A percentile compares a stretch with the other conserved stretches of the same genome.
Conservation (phyloP, 2,329 filamentous ascomycete species). For the Cercospora berteroae region DNA sequence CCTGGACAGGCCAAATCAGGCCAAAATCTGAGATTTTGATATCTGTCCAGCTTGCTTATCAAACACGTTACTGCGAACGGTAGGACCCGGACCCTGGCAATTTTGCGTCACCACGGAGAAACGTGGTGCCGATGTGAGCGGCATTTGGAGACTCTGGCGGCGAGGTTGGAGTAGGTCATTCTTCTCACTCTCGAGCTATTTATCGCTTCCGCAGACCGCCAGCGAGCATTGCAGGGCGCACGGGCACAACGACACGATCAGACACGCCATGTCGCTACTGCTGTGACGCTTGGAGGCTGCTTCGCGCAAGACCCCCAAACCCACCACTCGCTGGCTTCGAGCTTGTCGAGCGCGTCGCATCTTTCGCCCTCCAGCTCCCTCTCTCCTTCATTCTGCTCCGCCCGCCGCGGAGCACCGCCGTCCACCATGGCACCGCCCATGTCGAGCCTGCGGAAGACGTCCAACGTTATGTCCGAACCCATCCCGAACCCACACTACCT, state of each 20-base stretch:
- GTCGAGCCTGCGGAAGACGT: slow-evolving; percentile 9
- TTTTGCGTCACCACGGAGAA: slow-evolving; percentile 1
- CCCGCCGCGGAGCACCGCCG: not conserved
- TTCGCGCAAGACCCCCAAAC: not conserved
- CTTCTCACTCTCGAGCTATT: not conserved
- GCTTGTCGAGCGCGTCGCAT: slow-evolving; percentile 1
- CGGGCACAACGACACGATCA: not conserved
- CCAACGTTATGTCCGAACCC: slow-evolving; percentile 1
- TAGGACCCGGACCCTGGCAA: not conserved
- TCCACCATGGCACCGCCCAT: slow-evolving; percentile 11
- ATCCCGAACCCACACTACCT: slow-evolving; percentile 2
- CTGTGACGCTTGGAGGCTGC: not conserved
- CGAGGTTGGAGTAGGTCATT: not conserved
- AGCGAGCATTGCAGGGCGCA: not conserved
- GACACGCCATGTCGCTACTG: not conserved
- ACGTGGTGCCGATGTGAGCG: not conserved
- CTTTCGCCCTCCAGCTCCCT: not conserved
- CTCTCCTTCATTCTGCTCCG: not conserved
- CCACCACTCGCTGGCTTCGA: not conserved
- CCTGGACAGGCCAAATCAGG: no score
- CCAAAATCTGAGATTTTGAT: no score
- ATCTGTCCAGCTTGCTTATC: no score
- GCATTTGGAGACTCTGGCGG: slow-evolving; percentile 1
- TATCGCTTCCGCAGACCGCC: not conserved
- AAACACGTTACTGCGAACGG: not conserved